Evolutionary conservation across 805 yeast species (phyloP).

Genomic region (Cyberlindnera euphorbiae): DNA sequence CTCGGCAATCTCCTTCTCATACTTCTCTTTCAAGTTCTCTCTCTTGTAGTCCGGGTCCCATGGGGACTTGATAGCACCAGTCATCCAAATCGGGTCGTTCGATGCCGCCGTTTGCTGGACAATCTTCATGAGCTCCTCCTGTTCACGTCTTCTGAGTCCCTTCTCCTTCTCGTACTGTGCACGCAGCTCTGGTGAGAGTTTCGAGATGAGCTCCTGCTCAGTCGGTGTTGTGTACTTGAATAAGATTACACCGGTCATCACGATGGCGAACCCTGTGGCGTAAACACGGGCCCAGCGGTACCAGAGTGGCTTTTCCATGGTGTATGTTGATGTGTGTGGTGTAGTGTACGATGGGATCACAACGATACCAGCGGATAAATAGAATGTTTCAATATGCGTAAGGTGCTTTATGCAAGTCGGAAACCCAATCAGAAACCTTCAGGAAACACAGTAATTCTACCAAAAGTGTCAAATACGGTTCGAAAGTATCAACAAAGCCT

Average conservation of each 20-base stretch:
- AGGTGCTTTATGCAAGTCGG: no score
- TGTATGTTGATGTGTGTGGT: background rate
- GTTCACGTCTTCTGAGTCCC: constrained; percentile 61
- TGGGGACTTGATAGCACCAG: constrained; percentile 66
- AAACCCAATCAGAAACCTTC: no score
- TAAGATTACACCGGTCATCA: constrained; percentile 67
- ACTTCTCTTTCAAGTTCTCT: constrained; percentile 39
- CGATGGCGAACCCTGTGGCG: constrained; percentile 58
- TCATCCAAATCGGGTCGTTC: constrained; percentile 78
- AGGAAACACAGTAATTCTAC: no score
- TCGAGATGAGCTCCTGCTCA: constrained; percentile 70
- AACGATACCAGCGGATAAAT: no score
- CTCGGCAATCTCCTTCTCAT: constrained; percentile 44
- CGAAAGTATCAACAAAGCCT: background rate
- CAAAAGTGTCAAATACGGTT: no score
- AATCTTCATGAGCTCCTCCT: constrained; percentile 61
- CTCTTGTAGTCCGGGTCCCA: constrained; percentile 43
- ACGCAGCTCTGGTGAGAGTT: constrained; percentile 78
- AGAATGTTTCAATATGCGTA: no score
- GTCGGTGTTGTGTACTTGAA: constrained; percentile 78
- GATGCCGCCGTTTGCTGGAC: constrained; percentile 60
- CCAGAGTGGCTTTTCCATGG: constrained; percentile 41
- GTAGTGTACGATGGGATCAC: no score
- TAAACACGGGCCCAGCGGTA: constrained; percentile 55
- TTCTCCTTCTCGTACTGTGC: constrained; percentile 66